Conservation (phyloP, 2,329 filamentous ascomycete species). For the Trichoderma sp. region DNA sequence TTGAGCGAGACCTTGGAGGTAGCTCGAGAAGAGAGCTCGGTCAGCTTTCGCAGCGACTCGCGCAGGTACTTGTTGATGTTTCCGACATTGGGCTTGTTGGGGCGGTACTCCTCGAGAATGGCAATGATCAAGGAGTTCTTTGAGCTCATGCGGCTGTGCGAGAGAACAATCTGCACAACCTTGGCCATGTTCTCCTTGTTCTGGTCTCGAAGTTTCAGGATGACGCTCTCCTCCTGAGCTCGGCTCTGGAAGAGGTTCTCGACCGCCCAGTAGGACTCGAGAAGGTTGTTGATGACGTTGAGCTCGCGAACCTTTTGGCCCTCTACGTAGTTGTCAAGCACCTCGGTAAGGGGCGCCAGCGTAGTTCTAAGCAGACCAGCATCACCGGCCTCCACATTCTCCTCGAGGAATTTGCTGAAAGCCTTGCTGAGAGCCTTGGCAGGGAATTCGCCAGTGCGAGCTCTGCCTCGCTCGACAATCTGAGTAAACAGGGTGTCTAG, state of each 20-base stretch:
- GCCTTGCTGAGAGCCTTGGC: constrained; percentile 84
- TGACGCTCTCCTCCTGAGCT: constrained; percentile 89
- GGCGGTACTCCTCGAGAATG: constrained; percentile 90
- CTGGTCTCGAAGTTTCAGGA: constrained; percentile 90
- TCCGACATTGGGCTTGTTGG: constrained; percentile 87
- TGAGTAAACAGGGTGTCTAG: constrained; percentile 80
- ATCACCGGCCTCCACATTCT: constrained; percentile 74
- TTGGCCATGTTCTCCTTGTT: constrained; percentile 88
- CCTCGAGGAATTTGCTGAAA: constrained; percentile 84
- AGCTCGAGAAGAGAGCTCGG: constrained; percentile 76
- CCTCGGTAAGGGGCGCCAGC: constrained; percentile 72
- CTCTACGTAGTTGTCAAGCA: constrained; percentile 80
- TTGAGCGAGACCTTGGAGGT: constrained; percentile 97
- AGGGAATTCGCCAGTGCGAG: constrained; percentile 83
- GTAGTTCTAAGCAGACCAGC: constrained; percentile 71
- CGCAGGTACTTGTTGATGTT: constrained; percentile 89
- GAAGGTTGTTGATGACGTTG: constrained; percentile 73
- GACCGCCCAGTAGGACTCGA: constrained; percentile 78
- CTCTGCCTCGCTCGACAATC: constrained; percentile 80
- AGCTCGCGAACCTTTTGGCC: constrained; percentile 92
- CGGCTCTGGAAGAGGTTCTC: constrained; percentile 87
- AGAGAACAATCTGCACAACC: constrained; percentile 87
- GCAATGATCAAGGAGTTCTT: constrained; percentile 95
- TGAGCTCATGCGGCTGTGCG: constrained; percentile 85
- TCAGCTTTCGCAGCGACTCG: constrained; percentile 77